Conservation (phyloP, 805 yeast genomes). For the Hanseniaspora pseudoguilliermondii region DNA sequence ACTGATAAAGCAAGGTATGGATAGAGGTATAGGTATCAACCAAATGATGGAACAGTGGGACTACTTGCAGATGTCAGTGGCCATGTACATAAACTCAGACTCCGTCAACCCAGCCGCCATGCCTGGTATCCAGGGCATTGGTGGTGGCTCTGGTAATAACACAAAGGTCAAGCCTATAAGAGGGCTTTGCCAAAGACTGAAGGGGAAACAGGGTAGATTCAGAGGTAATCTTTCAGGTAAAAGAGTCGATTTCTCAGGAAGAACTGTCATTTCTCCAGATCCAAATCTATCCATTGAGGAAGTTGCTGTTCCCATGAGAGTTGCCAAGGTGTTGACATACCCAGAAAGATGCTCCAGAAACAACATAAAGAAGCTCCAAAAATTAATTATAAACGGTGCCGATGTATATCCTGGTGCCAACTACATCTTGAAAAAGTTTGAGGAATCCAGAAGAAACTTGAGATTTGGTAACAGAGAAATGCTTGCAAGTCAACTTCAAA, state of each 20-base stretch:
- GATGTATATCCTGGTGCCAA: constrained; percentile 92
- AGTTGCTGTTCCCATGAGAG: constrained; percentile 96
- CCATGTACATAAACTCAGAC: constrained; percentile 94
- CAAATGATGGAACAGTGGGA: constrained; percentile 99
- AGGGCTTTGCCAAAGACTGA: constrained; percentile 91
- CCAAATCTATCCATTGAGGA: constrained; percentile 91
- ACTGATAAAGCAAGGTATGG: constrained; percentile 84
- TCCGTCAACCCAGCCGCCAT: constrained; percentile 68
- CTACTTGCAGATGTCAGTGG: constrained; percentile 84
- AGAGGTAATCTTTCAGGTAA: constrained; percentile 97
- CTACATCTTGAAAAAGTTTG: constrained; percentile 70
- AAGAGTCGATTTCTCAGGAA: constrained; percentile 94
- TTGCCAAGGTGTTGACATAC: constrained; percentile 87
- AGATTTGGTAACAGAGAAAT: constrained; percentile 75
- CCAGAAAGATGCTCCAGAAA: constrained; percentile 91
- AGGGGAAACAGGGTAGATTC: constrained; percentile 98
- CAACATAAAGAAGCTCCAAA: constrained; percentile 65
- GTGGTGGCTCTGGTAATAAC: constrained; percentile 25
- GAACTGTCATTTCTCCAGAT: constrained; percentile 98
- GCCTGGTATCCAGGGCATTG: constrained; percentile 49
- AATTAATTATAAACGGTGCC: constrained; percentile 72
- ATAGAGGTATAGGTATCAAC: constrained; percentile 84
- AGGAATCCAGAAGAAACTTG: constrained; percentile 73
- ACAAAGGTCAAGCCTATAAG: constrained; percentile 59
- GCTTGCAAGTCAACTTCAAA: constrained; percentile 59